Percentiles rank a stretch among this genome's conserved stretches.
phyloP scores from a whole-genome alignment of 2,329 filamentous ascomycete genomes.

The Trichothecium sympodiale region DNA sequence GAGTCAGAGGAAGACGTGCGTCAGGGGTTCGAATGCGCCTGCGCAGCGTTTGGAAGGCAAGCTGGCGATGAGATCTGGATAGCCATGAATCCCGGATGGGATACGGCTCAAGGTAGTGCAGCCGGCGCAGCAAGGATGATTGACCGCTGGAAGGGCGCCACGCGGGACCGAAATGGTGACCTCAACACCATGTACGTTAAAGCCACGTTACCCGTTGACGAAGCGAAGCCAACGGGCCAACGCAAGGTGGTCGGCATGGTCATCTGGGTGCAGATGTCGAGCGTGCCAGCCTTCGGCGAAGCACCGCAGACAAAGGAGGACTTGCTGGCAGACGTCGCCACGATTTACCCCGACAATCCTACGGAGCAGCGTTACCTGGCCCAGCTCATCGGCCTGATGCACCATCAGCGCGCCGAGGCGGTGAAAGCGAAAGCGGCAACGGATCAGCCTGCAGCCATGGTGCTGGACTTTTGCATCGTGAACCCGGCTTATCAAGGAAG shows the following conservation, averaged over 20 bases:
- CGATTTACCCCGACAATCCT: slow-evolving; percentile 27
- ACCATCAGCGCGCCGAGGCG: slow-evolving; percentile 28
- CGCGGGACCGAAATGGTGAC: slow-evolving; percentile 29
- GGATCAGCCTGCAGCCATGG: slow-evolving; percentile 33
- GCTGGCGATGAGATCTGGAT: slow-evolving; percentile 38
- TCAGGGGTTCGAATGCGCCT: slow-evolving; percentile 12
- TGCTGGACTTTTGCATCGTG: slow-evolving; percentile 39
- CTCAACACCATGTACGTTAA: slow-evolving; percentile 42
- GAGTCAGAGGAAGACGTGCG: slow-evolving; percentile 11
- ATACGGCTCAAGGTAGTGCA: slow-evolving; percentile 31
- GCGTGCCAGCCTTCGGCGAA: slow-evolving; percentile 36
- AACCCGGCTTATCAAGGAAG: slow-evolving; percentile 40
- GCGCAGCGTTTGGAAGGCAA: slow-evolving; percentile 36
- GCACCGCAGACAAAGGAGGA: slow-evolving; percentile 10
- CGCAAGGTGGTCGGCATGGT: slow-evolving; percentile 36
- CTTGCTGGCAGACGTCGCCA: not conserved
- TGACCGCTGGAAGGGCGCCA: slow-evolving; percentile 26
- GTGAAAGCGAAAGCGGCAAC: slow-evolving; percentile 24
- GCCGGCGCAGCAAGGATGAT: slow-evolving; percentile 24
- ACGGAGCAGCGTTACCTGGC: slow-evolving; percentile 31
- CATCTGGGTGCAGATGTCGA: slow-evolving; percentile 42
- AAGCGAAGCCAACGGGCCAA: slow-evolving; percentile 11
- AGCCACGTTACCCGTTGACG: slow-evolving; percentile 28
- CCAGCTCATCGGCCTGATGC: slow-evolving; percentile 32
- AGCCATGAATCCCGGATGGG: slow-evolving; percentile 42